phyloP scores from a whole-genome alignment of 2,329 filamentous ascomycete genomes.

The Colletotrichum zoysiae region DNA sequence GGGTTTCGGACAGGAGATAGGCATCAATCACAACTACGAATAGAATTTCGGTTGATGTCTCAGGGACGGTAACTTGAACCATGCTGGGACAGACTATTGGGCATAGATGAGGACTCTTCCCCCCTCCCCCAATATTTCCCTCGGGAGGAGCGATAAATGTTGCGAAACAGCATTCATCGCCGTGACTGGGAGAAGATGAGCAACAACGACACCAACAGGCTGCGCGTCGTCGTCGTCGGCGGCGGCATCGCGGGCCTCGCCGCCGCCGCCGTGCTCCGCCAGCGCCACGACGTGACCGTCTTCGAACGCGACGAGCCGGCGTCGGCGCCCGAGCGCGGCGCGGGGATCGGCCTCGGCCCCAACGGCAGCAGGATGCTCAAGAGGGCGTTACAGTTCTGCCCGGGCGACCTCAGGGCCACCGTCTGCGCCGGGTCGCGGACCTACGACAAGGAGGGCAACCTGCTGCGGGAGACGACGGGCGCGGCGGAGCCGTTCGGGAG shows the following conservation, averaged over 20 bases:
- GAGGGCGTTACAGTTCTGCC: slow-evolving; percentile 27
- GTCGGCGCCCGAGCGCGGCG: slow-evolving; percentile 28
- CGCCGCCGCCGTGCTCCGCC: slow-evolving; percentile 31
- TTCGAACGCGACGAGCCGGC: slow-evolving; percentile 34
- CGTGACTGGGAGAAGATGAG: not conserved
- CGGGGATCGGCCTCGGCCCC: slow-evolving; percentile 31
- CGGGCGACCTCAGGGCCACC: slow-evolving; percentile 14
- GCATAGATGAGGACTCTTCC: not conserved
- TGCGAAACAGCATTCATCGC: not conserved
- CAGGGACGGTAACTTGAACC: not conserved
- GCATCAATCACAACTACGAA: slow-evolving; percentile 15
- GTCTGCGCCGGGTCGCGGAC: slow-evolving; percentile 31
- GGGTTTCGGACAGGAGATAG: slow-evolving; percentile 11
- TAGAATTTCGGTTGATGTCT: slow-evolving; percentile 36
- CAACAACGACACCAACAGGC: slow-evolving; percentile 6
- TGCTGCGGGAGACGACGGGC: slow-evolving; percentile 34
- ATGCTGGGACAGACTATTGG: not conserved
- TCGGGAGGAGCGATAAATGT: not conserved
- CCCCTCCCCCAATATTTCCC: too few relatives aligned
- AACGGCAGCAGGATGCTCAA: slow-evolving; percentile 39
- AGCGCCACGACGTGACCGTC: slow-evolving; percentile 29
- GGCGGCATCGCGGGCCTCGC: slow-evolving; percentile 37
- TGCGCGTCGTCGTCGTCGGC: slow-evolving; percentile 30
- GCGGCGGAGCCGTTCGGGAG: slow-evolving; percentile 34
- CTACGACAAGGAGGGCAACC: slow-evolving; percentile 31